Percentiles rank a stretch among this genome's conserved stretches.
Conservation (phyloP, 2,329 filamentous ascomycete species). For the Furcasterigmium sp. region DNA sequence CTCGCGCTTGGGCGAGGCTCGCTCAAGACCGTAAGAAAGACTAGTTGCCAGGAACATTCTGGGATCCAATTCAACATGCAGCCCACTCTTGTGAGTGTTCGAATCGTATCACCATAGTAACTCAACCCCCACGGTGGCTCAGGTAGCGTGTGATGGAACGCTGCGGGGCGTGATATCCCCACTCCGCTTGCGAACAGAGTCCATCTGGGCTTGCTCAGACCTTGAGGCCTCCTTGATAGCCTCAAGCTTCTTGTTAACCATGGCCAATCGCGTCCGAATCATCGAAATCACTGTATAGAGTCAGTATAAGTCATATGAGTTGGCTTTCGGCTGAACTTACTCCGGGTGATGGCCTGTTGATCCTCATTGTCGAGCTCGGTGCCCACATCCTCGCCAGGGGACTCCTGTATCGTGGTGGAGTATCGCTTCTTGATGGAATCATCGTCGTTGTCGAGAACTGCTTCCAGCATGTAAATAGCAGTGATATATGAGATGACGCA, state of each 20-base stretch:
- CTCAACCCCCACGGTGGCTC: conserved; percentile 1
- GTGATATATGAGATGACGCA: conserved; percentile 93
- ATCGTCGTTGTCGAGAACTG: conserved; percentile 81
- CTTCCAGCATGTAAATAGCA: conserved; percentile 90
- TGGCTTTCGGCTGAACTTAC: conserved; percentile 39
- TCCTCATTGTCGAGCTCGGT: conserved; percentile 62
- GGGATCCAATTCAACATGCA: background rate
- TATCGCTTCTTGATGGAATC: conserved; percentile 36
- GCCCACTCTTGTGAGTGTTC: background rate
- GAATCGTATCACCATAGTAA: background rate
- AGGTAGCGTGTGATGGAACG: conserved; percentile 41
- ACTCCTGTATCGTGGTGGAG: conserved; percentile 32
- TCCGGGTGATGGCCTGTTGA: conserved; percentile 65
- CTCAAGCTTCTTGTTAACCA: conserved; percentile 55
- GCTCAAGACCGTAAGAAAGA: background rate
- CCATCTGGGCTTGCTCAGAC: conserved; percentile 37
- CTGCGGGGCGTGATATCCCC: conserved; percentile 52
- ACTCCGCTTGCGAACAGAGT: conserved; percentile 42
- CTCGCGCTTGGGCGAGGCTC: background rate
- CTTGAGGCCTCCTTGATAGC: conserved; percentile 56
- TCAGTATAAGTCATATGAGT: conserved; percentile 14
- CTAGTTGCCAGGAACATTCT: conserved; percentile 2
- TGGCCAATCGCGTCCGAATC: conserved; percentile 50
- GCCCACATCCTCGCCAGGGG: conserved; percentile 32
- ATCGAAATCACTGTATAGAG: conserved; percentile 51